These are phyloP conservation scores for Plasmodium billcollinsi DNA, from an alignment of 169 alveolate genomes.

Conservation along the genomic window DNA sequence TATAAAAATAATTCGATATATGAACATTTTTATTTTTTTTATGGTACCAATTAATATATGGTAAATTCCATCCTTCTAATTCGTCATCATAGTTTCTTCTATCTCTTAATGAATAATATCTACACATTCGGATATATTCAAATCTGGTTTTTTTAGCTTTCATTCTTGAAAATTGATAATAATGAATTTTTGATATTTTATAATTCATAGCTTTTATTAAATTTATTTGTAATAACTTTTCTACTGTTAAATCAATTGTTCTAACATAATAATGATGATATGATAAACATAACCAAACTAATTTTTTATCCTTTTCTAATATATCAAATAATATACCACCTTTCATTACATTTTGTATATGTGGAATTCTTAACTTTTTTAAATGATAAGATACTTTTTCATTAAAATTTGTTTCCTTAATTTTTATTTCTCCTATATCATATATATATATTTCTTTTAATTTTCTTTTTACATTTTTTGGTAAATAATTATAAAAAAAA, in stretches of 20 bases:
- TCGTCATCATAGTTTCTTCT: slow-evolving; percentile 81
- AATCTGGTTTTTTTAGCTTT: slow-evolving; percentile 83
- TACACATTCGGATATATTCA: slow-evolving; percentile 84
- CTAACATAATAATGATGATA: slow-evolving; percentile 85
- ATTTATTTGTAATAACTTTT: slow-evolving; percentile 75
- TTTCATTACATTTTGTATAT: slow-evolving; percentile 70
- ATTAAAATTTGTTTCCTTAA: slow-evolving; percentile 27
- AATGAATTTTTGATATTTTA: slow-evolving; percentile 79
- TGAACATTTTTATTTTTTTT: slow-evolving; percentile 64
- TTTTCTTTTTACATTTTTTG: slow-evolving; percentile 30
- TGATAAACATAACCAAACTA: slow-evolving; percentile 86
- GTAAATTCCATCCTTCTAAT: slow-evolving; percentile 86
- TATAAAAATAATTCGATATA: slow-evolving; percentile 56
- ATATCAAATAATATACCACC: slow-evolving; percentile 83
- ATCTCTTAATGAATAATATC: slow-evolving; percentile 84
- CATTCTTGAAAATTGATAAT: slow-evolving; percentile 87
- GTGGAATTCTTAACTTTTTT: slow-evolving; percentile 80
- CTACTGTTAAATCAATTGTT: slow-evolving; percentile 82
- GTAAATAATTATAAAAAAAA: slow-evolving; percentile 31
- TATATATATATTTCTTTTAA: slow-evolving; percentile 21
- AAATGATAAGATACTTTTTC: slow-evolving; percentile 82
- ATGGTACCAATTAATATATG: slow-evolving; percentile 85
- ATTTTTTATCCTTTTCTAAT: slow-evolving; percentile 79
- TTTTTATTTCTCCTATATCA: slow-evolving; percentile 31
- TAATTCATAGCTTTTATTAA: slow-evolving; percentile 81